A percentile compares a stretch with the other conserved stretches of the same genome.
Conservation (phyloP, 1,139 yeast genomes). For the Arxiozyma heterogenica region DNA sequence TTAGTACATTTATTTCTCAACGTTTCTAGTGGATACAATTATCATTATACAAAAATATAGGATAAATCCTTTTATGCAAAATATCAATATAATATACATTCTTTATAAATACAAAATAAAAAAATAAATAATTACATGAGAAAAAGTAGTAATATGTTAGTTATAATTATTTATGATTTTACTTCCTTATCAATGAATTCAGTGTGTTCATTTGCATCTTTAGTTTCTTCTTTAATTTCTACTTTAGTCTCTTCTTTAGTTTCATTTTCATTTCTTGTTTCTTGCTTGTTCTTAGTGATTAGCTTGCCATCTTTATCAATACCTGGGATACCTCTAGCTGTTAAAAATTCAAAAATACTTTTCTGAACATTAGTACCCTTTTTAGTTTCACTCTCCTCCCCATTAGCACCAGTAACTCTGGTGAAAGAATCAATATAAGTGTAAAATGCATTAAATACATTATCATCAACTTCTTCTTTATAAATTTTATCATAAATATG, state of each 20-base stretch:
- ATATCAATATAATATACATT: background rate
- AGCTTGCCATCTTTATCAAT: slow-evolving; percentile 4
- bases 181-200: background rate
- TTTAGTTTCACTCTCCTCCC: slow-evolving; percentile 22
- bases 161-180: background rate
- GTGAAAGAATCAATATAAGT: slow-evolving; percentile 73
- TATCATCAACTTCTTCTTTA: slow-evolving; percentile 77
- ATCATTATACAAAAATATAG: no score
- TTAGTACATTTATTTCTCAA: no score
- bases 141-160: background rate
- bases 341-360: slow-evolving; percentile 64
- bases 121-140: no score
- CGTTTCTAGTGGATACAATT: no score
- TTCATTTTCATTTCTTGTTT: background rate
- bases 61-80: no score
- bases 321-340: slow-evolving; percentile 47
- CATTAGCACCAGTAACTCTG: slow-evolving; percentile 29
- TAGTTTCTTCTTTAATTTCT: background rate
- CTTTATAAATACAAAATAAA: background rate
- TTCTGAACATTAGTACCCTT: slow-evolving; percentile 26
- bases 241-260: background rate
- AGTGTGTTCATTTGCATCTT: background rate
- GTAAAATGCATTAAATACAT: slow-evolving; percentile 81
- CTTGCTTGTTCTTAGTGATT: background rate
- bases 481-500: slow-evolving; percentile 88